Base-by-base conservation (phyloP, 2,329 filamentous ascomycete genomes). In the Rhexocercosporidium sp. region DNA sequence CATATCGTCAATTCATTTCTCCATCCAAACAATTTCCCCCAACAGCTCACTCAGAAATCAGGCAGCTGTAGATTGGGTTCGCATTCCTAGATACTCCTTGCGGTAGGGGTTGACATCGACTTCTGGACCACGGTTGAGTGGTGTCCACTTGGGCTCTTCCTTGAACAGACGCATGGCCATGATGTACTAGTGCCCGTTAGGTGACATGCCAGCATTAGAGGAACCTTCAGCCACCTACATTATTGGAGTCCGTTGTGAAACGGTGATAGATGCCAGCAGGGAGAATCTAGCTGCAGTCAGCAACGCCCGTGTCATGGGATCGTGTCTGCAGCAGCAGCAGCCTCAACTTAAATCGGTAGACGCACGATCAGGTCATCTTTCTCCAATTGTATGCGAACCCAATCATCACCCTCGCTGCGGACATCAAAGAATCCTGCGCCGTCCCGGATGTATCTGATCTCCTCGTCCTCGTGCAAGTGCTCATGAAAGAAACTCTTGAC, bases 111-210 rank as follows among this genome's bases (percentile, higher is more conserved):
- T 99, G 67, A 78, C 78, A 77, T 98, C 93, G 51, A 97, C 86
- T 59, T 95, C 91, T 4, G 83, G 81, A 7, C 86, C 88, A 65
- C 96, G 88, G 82, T 97, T 97, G 72, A 99, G 81, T 16, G 96
- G 92, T 41, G 94, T 98, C 96, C 96, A 99, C 82, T 98, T 97
- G 39, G 96, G 96, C 81, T 98, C 94, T 72, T 98, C 96, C 82
- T 98, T 94, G 87, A 98, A 99, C 61, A 99, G 84, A 66, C 96
- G 88, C 93, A 98, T 95, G 16, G 96, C 96, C 77, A 96, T 92
- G 72, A 97, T 93, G 77, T 95, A 97, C 94, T 97, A 73, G 57
- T 62, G 9, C 47, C 37, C 8, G 51, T 60, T 27, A 57, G 29
- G 57, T 20, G 8, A 59, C 12, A 22, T 27, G 20, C 63, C 46